phyloP scores from a whole-genome alignment of 352 stramenopile genomes.

The Phytopythium litorale region DNA sequence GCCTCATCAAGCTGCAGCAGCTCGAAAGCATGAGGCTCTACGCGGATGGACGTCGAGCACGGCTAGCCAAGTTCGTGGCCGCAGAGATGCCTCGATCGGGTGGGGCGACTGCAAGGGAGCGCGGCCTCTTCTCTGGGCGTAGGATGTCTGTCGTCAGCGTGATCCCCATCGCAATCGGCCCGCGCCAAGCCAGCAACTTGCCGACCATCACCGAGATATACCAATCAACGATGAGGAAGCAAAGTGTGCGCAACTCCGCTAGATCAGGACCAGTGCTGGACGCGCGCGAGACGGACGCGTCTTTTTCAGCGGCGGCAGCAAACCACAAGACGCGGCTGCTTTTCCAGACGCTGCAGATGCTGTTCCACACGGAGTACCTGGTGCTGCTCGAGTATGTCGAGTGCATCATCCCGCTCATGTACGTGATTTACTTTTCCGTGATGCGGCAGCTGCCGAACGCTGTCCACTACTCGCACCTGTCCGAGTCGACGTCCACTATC shows the following conservation, averaged over 20 bases:
- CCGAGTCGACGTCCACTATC: slow-evolving; percentile 2
- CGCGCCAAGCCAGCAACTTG: background rate
- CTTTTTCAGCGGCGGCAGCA: background rate
- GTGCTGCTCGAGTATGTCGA: slow-evolving; percentile 36
- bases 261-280: background rate
- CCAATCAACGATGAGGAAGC: slow-evolving; percentile 1
- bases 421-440: slow-evolving; percentile 16
- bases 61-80: slow-evolving; percentile 2
- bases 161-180: background rate
- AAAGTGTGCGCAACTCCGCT: background rate
- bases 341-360: slow-evolving; percentile 14
- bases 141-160: slow-evolving; percentile 1
- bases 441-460: slow-evolving; percentile 23
- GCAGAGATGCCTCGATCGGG: background rate
- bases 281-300: background rate
- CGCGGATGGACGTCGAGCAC: background rate
- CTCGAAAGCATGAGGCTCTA: slow-evolving; percentile 3
- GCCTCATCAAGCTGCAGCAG: background rate
- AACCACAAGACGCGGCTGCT: slow-evolving; percentile 7
- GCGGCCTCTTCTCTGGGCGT: slow-evolving; percentile 1
- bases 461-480: slow-evolving; percentile 14
- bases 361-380: slow-evolving; percentile 36
- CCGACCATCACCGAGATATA: slow-evolving; percentile 6
- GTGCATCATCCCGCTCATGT: slow-evolving; percentile 25
- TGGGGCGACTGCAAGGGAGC: background rate